Evolutionary conservation across 176 grass and related monocot species (phyloP), one percentile per base, ranked within the genome.

Genomic region (Cenchrus fungigraminus): DNA sequence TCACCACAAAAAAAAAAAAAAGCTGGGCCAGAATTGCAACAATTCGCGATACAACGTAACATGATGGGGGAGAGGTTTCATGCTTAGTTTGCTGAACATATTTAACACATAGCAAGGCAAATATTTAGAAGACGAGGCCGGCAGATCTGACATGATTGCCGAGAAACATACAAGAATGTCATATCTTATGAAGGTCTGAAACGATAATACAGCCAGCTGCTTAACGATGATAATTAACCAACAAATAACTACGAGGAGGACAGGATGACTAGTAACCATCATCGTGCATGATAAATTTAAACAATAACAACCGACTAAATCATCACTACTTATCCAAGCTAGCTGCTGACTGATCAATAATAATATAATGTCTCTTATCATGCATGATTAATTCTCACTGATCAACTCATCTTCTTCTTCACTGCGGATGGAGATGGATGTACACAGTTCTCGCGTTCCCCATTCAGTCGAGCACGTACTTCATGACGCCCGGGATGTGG

Each of bases 401-500:
- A 20, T 59, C 57, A 59, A 40, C 37, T 4, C 37, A 25, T 40
- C 8, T 59, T 59, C 57, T 59, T 59, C 57, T 59, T 59, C 57
- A 2, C 8, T 9, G 57, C n/a, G 2, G 0, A 9, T 9, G 57
- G 8, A 60, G 1, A n/a, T n/a, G 57, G 57, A 60, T 60, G 9
- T 60, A 60, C 57, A 25, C 25, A 25, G 25, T 25, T 25, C 25
- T 25, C 25, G 25, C 25, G 25, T 25, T 25, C 25, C 25, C 25
- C 25, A 25, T 25, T 25, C 25, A 25, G 25, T 25, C 25, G 25
- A 80, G 85, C 0, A 92, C 85, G 72, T 92, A 78, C 81, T 92
- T 92, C 59, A 90, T 73, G 53, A 90, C 88, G 1, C 91, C 91
- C 0, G 87, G 91, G 52, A 92, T 92, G 85, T 92, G 91, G 28